These are phyloP conservation scores for Zygoascus biomembranicola DNA, from an alignment of 805 yeast genomes.

Conservation along the genomic window DNA sequence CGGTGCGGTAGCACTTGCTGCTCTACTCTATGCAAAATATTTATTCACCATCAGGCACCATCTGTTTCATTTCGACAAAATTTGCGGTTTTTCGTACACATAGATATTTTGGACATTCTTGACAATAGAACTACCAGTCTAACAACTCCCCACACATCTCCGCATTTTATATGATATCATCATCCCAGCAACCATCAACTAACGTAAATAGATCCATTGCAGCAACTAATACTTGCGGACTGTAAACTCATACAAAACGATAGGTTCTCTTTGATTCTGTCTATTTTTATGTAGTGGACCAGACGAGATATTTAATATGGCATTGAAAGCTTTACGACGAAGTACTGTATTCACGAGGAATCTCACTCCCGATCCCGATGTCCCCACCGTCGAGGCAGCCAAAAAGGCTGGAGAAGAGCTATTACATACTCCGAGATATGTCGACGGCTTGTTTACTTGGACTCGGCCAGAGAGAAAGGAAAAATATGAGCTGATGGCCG, in stretches of 20 bases:
- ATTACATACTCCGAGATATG: constrained; percentile 45
- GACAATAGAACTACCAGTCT: too few relatives aligned
- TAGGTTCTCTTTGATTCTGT: too few relatives aligned
- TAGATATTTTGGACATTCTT: background rate
- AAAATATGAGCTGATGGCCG: constrained; percentile 39
- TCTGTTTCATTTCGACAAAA: background rate
- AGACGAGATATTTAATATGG: background rate
- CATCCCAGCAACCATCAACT: too few relatives aligned
- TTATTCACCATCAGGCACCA: background rate
- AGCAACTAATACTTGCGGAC: too few relatives aligned
- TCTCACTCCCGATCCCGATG: constrained; percentile 31
- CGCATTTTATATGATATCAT: too few relatives aligned
- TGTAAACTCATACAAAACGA: too few relatives aligned
- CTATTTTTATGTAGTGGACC: too few relatives aligned
- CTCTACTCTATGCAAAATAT: background rate
- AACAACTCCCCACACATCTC: too few relatives aligned
- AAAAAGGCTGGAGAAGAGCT: constrained; percentile 23
- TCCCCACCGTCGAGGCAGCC: constrained; percentile 32
- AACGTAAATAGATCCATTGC: too few relatives aligned
- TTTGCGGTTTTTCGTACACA: background rate
- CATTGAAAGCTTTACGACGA: constrained; percentile 13
- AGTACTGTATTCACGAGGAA: constrained; percentile 26
- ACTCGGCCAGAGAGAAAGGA: constrained; percentile 54
- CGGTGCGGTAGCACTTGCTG: background rate
- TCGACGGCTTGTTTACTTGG: constrained; percentile 66